Evolutionary conservation across 306 rosid species (phyloP).

Genomic region (Hylodesmum podocarpum): DNA sequence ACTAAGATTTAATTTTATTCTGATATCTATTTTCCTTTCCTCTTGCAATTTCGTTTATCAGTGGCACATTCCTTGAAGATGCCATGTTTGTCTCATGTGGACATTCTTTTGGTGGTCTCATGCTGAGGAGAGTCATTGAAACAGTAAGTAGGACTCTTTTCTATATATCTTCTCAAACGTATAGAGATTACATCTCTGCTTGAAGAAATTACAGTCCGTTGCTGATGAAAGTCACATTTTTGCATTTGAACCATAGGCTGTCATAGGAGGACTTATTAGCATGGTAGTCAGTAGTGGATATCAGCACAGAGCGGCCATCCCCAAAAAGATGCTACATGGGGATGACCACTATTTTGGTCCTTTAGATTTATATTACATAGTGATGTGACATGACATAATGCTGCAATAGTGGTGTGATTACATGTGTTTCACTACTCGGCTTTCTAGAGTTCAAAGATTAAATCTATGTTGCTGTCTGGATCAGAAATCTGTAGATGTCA

Average conservation of each 20-base stretch:
- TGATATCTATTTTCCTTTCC: slow-evolving; percentile 21
- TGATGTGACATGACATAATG: too few species aligned
- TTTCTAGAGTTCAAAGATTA: background rate
- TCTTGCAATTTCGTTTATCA: slow-evolving; percentile 30
- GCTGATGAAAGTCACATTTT: slow-evolving; percentile 11
- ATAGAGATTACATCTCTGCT: slow-evolving; percentile 4
- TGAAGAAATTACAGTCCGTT: slow-evolving; percentile 12
- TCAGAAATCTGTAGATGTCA: too few species aligned
- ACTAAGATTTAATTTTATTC: slow-evolving; percentile 10
- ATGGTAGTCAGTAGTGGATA: background rate
- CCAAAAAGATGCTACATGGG: background rate
- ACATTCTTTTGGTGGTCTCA: slow-evolving; percentile 96
- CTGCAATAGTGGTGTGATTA: too few species aligned
- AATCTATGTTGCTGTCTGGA: slow-evolving; percentile 11
- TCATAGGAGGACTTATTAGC: background rate
- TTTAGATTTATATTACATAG: background rate
- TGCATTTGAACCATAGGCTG: slow-evolving; percentile 4
- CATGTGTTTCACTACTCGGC: too few species aligned
- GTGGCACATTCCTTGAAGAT: slow-evolving; percentile 94
- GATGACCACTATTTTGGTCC: background rate
- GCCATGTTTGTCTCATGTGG: slow-evolving; percentile 95
- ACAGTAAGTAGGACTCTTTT: slow-evolving; percentile 58
- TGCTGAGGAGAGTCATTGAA: slow-evolving; percentile 91
- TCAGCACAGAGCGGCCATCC: background rate
- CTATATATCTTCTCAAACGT: slow-evolving; percentile 29